These are phyloP conservation scores for Areca catechu DNA, from an alignment of 176 grass and related monocot genomes.

Conservation along the genomic window DNA sequence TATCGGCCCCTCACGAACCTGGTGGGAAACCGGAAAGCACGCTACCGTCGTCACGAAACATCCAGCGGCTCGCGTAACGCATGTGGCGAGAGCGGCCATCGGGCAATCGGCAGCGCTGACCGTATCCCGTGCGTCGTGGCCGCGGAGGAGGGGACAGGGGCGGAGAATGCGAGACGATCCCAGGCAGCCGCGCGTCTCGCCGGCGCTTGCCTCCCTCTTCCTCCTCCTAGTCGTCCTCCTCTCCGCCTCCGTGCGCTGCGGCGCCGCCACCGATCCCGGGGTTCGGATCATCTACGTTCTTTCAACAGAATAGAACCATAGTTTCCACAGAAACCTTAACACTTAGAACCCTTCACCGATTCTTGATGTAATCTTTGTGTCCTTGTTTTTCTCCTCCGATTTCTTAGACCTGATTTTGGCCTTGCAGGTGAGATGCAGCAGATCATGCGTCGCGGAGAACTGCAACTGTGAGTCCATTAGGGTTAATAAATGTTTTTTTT, in stretches of 20 bases:
- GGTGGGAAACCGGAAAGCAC: no score
- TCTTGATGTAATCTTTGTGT: no score
- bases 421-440: slow-evolving; percentile 42
- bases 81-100: no score
- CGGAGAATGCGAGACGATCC: slow-evolving; percentile 5
- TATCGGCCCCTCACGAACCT: no score
- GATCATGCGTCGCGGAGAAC: slow-evolving; percentile 58
- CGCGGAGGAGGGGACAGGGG: background rate
- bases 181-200: slow-evolving; percentile 4
- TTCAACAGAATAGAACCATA: background rate
- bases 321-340: background rate
- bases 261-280: slow-evolving; percentile 4
- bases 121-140: no score
- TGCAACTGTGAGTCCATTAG: slow-evolving; percentile 48
- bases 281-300: slow-evolving; percentile 1
- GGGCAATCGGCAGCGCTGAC: slow-evolving; percentile 23
- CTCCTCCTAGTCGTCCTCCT: slow-evolving; percentile 14
- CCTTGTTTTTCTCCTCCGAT: background rate
- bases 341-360: no score
- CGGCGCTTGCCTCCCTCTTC: slow-evolving; percentile 4
- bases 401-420: background rate
- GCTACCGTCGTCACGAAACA: no score
- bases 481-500: background rate
- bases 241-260: background rate
- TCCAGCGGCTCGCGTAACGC: no score